Evolutionary conservation across 345 rosid species (phyloP), one percentile per base, ranked within the genome.

Genomic region (Microthlaspi erraticum): DNA sequence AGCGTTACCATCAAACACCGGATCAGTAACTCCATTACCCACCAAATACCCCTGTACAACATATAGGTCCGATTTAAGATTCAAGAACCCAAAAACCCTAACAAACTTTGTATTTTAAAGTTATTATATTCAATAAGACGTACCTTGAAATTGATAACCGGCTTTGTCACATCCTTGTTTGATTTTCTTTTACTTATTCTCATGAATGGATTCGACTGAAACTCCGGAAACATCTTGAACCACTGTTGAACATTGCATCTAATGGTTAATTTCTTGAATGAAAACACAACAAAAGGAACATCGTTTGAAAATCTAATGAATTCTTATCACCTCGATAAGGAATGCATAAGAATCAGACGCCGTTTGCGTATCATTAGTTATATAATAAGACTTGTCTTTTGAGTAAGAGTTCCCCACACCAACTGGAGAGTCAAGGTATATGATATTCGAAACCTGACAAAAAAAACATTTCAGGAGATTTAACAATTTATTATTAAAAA

Each of bases 391-490:
- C 34, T 11, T 3, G 44, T 82, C 71, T 42, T 85, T 69, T 5
- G 98, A 88, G 76, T 93, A 90, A 3, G 97, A 93, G 29, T 80
- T 55, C 10, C 98, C 97, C 36, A 93, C 98, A 52, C 98, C 98
- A 53, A 87, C 89, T 3, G 98, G 97, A 31, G 97, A 87, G 75
- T 93, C 98, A 70, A 93, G 71, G 79, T 90, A 93, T 77, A 90
- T 72, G 29, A 88, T 62, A 72, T 74, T 93, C 26, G 98, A 93
- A 39, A 92, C 95, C 98, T 92, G 72, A 55, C 31, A 69, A 13
- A 52, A 8, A 2, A 17, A n/a, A 0, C 8, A 41, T 12, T 19
- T 38, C 49, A 41, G 23, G 16, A 38, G 16, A 6, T 53, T 33
- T 43, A 58, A 68, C 66, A 8, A 23, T 52, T n/a, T n/a, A n/a